These are phyloP conservation scores for Naganishia albida DNA, from an alignment of 1,284 basidiomycete genomes.

Conservation along the genomic window DNA sequence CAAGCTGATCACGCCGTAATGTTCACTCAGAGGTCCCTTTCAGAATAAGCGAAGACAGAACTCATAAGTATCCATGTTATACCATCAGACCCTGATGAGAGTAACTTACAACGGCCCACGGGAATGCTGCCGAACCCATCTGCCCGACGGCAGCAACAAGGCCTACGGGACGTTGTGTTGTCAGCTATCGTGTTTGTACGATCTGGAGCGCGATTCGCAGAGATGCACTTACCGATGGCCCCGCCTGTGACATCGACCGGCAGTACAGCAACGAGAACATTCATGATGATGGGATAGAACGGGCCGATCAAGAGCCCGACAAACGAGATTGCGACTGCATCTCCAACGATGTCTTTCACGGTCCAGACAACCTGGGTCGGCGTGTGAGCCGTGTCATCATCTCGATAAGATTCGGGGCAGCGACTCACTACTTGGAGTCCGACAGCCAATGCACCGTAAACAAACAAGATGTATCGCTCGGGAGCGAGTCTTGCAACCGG, in stretches of 20 bases:
- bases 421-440: conserved; percentile 26
- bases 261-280: conserved; percentile 24
- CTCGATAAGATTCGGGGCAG: neutral
- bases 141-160: conserved; percentile 30
- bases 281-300: conserved; percentile 34
- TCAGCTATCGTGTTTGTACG: neutral
- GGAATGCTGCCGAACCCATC: conserved; percentile 27
- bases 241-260: conserved; percentile 28
- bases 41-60: too few relatives aligned
- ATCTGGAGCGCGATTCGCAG: neutral
- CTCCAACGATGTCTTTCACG: conserved; percentile 24
- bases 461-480: conserved; percentile 24
- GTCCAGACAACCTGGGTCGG: conserved; percentile 26
- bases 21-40: conserved; percentile 17
- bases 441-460: conserved; percentile 17
- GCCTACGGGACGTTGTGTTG: neutral
- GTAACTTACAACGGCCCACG: conserved; percentile 16
- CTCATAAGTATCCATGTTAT: too few relatives aligned
- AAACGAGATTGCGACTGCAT: conserved; percentile 29
- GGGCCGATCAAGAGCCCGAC: conserved; percentile 32
- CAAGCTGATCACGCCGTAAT: conserved; percentile 26
- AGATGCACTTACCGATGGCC: conserved; percentile 18
- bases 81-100: too few relatives aligned
- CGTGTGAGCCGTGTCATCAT: neutral
- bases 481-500: conserved; percentile 10